These are phyloP conservation scores for Fusarium udum DNA, from an alignment of 2,329 filamentous ascomycete species.

Conservation along the genomic window DNA sequence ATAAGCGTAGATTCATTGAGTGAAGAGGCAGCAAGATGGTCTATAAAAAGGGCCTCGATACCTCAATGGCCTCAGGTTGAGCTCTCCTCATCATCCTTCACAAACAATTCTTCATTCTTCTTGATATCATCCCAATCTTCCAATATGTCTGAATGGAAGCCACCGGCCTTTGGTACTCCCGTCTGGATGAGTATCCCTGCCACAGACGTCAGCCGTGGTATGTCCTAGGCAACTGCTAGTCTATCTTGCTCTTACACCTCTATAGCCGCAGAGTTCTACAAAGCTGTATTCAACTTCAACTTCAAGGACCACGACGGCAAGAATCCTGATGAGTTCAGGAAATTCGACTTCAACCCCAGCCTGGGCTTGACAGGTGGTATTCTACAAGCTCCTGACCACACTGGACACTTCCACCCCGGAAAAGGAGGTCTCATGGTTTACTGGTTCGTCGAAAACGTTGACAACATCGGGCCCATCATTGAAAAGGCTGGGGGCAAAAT, in stretches of 20 bases:
- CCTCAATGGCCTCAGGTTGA: background rate
- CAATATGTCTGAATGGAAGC: slow-evolving; percentile 44
- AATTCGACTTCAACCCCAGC: slow-evolving; percentile 46
- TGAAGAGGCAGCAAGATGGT: background rate
- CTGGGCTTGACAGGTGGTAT: slow-evolving; percentile 44
- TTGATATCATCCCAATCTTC: background rate
- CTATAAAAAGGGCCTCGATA: slow-evolving; percentile 27
- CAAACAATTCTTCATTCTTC: background rate
- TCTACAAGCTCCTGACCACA: slow-evolving; percentile 40
- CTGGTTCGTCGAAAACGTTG: slow-evolving; percentile 47
- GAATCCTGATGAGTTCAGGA: slow-evolving; percentile 23
- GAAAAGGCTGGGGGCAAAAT: slow-evolving; percentile 45
- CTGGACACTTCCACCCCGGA: slow-evolving; percentile 38
- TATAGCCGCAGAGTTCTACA: slow-evolving; percentile 44
- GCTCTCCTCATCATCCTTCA: background rate
- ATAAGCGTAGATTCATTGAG: background rate
- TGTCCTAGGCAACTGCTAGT: background rate
- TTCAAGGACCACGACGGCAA: slow-evolving; percentile 32
- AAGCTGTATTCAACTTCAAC: slow-evolving; percentile 42
- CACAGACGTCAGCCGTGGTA: slow-evolving; percentile 41
- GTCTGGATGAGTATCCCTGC: slow-evolving; percentile 46
- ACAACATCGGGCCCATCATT: slow-evolving; percentile 37
- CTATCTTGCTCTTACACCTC: background rate
- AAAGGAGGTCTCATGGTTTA: slow-evolving; percentile 42
- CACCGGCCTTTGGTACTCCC: slow-evolving; percentile 43